Evolutionary conservation across 2,329 filamentous ascomycete genomes (phyloP).

Genomic region (Aureobasidium sp.): DNA sequence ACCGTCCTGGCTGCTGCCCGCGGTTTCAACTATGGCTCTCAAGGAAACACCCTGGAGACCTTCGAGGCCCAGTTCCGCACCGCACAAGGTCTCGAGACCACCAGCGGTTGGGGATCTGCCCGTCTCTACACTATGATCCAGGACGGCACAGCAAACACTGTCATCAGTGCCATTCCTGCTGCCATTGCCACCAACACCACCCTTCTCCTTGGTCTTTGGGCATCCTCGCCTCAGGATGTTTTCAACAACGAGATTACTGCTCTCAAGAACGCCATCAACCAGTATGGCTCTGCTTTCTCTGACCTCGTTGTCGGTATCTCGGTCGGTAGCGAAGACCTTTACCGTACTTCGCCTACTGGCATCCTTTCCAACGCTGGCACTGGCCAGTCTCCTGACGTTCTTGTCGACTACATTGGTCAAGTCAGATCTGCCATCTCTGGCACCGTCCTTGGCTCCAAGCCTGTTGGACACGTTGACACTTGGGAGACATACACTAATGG

Average conservation of each 20-base stretch:
- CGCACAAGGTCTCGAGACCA: slow-evolving; percentile 57
- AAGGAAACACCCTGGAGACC: slow-evolving; percentile 51
- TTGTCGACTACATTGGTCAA: slow-evolving; percentile 64
- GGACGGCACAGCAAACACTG: slow-evolving; percentile 55
- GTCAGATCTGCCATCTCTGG: slow-evolving; percentile 57
- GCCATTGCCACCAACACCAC: slow-evolving; percentile 73
- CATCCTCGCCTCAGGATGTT: slow-evolving; percentile 54
- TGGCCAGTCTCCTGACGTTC: slow-evolving; percentile 55
- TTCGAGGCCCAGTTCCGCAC: slow-evolving; percentile 65
- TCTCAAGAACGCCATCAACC: slow-evolving; percentile 59
- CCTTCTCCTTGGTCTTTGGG: slow-evolving; percentile 79
- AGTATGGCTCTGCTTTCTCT: slow-evolving; percentile 61
- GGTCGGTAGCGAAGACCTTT: slow-evolving; percentile 73
- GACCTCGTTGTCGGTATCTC: slow-evolving; percentile 72
- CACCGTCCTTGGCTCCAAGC: slow-evolving; percentile 47
- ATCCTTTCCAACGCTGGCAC: slow-evolving; percentile 51
- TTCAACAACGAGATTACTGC: slow-evolving; percentile 70
- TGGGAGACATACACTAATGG: slow-evolving; percentile 68
- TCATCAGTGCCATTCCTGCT: slow-evolving; percentile 67
- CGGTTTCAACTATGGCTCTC: slow-evolving; percentile 69
- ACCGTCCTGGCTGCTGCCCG: slow-evolving; percentile 36
- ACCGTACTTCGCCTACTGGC: slow-evolving; percentile 43
- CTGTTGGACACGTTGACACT: slow-evolving; percentile 81
- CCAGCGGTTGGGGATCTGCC: slow-evolving; percentile 60
- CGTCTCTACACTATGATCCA: slow-evolving; percentile 70